Evolutionary conservation across 805 yeast genomes (phyloP).

Genomic region (Kluyveromyces dobzhanskii): DNA sequence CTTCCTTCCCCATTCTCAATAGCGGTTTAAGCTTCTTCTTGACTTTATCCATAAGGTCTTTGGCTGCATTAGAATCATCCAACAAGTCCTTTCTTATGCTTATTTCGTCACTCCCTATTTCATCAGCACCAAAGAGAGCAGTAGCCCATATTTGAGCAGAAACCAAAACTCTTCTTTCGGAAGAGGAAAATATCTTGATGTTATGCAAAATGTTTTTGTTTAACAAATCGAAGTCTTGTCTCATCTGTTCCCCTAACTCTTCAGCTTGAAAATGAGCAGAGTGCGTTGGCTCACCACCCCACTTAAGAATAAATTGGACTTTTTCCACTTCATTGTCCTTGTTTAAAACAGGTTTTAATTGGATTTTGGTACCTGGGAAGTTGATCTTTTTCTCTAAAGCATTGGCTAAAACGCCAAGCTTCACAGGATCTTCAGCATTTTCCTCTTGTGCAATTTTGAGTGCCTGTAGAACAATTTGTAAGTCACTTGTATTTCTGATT

Average conservation of each 20-base stretch:
- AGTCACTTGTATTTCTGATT: constrained; percentile 80
- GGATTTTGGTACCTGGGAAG: constrained; percentile 95
- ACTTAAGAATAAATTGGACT: constrained; percentile 89
- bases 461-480: constrained; percentile 77
- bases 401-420: constrained; percentile 63
- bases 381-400: constrained; percentile 84
- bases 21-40: constrained; percentile 93
- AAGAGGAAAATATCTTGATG: constrained; percentile 79
- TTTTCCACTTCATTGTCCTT: constrained; percentile 73
- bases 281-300: constrained; percentile 99
- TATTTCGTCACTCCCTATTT: constrained; percentile 68
- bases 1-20: constrained; percentile 89
- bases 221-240: constrained; percentile 82
- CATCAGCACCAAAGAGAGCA: constrained; percentile 65
- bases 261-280: constrained; percentile 91
- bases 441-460: constrained; percentile 74
- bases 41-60: constrained; percentile 94
- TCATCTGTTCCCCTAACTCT: constrained; percentile 91
- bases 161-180: constrained; percentile 90
- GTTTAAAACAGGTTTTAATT: constrained; percentile 78
- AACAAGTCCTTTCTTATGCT: constrained; percentile 80
- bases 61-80: constrained; percentile 97
- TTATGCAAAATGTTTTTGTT: constrained; percentile 80
- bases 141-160: constrained; percentile 84
- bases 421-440: constrained; percentile 70